Evolutionary conservation across 1,139 yeast genomes (phyloP).

Genomic region (Diutina scorzettiae): DNA sequence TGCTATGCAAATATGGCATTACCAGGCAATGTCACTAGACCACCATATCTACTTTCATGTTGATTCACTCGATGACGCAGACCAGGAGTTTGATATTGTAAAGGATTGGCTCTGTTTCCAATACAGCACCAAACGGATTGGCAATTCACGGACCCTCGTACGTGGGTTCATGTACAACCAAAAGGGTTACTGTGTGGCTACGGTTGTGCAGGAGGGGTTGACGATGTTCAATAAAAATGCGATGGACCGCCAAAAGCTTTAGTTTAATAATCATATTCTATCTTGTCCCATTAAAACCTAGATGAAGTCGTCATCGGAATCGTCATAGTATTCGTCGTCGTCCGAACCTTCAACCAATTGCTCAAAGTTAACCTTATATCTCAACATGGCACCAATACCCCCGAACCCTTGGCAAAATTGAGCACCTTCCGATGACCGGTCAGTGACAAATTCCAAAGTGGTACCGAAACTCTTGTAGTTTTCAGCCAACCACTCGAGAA

Average conservation of each 20-base stretch:
- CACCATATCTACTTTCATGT: conserved; percentile 34
- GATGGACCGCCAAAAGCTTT: neutral
- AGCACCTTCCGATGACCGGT: conserved; percentile 94
- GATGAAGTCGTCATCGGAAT: conserved; percentile 48
- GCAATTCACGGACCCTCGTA: conserved; percentile 27
- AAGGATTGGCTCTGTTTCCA: conserved; percentile 29
- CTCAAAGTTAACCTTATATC: conserved; percentile 95
- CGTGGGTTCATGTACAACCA: conserved; percentile 26
- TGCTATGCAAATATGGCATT: conserved; percentile 30
- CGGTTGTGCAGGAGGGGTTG: conserved; percentile 34
- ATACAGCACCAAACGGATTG: conserved; percentile 25
- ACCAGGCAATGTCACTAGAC: conserved; percentile 37
- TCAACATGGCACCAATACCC: conserved; percentile 93
- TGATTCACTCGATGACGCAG: conserved; percentile 13
- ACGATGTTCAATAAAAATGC: conserved; percentile 11
- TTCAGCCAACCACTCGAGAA: conserved; percentile 96
- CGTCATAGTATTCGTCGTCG: conserved; percentile 76
- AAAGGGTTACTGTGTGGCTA: conserved; percentile 26
- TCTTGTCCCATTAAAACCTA: conserved; percentile 10
- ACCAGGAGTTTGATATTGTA: conserved; percentile 22
- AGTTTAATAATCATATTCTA: neutral
- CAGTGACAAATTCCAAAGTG: conserved; percentile 88
- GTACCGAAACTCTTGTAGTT: conserved; percentile 93
- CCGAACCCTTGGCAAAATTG: conserved; percentile 97
- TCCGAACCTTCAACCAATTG: conserved; percentile 84